Conservation (phyloP, 139 green algal genomes). For the Coccomyxa sp. region DNA sequence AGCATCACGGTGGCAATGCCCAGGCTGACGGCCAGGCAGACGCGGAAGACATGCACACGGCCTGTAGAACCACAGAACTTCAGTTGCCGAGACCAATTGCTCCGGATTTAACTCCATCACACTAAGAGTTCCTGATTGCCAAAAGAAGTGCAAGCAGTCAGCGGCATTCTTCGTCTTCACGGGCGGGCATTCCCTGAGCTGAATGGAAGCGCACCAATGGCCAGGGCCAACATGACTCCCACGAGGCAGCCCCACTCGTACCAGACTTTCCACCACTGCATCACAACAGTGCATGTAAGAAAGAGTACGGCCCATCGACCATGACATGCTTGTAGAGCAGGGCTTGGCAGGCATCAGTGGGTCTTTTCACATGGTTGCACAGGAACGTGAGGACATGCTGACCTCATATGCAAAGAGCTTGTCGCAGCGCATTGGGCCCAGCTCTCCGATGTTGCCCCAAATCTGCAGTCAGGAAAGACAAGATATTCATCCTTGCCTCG, state of each 20-base stretch:
- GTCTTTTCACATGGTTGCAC: background rate
- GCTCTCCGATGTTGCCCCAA: background rate
- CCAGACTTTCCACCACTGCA: background rate
- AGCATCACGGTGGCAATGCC: background rate
- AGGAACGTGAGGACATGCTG: background rate
- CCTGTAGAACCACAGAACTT: background rate
- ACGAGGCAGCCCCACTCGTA: background rate
- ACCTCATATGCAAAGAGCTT: background rate
- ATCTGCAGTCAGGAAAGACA: background rate
- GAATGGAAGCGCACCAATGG: background rate
- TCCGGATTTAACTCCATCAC: background rate
- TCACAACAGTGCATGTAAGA: background rate
- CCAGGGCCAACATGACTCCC: background rate
- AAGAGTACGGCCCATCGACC: background rate
- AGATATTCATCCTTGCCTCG: too few relatives aligned
- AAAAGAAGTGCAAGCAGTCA: background rate
- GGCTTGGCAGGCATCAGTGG: background rate
- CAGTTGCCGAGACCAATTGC: background rate
- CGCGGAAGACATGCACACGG: background rate
- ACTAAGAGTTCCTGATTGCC: background rate
- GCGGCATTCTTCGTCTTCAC: background rate
- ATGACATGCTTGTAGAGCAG: background rate
- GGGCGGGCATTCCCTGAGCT: background rate
- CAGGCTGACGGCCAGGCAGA: background rate
- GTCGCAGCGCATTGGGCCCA: background rate